These are phyloP conservation scores for Rosa lucieae DNA, from an alignment of 306 rosid species.

Conservation along the genomic window DNA sequence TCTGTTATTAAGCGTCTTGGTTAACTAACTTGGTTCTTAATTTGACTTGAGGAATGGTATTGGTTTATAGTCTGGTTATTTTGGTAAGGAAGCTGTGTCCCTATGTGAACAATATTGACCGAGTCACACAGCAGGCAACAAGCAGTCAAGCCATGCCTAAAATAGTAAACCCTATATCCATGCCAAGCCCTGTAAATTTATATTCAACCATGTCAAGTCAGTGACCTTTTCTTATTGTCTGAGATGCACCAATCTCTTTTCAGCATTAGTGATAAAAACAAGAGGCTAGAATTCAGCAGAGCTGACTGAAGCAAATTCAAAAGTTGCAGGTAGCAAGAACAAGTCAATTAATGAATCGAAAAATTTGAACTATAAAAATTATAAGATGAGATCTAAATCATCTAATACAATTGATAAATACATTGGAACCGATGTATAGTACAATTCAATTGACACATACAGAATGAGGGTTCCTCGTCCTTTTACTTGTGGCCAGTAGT, in stretches of 20 bases:
- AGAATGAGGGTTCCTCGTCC: slow-evolving; percentile 27
- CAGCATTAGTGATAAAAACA: background rate
- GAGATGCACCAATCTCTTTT: background rate
- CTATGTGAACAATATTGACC: background rate
- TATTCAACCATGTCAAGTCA: background rate
- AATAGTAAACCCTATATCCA: background rate
- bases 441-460: slow-evolving; percentile 10
- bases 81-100: background rate
- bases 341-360: background rate
- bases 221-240: background rate
- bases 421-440: background rate
- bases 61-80: slow-evolving; percentile 4
- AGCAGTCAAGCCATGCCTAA: slow-evolving; percentile 4
- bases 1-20: background rate
- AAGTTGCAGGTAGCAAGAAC: background rate
- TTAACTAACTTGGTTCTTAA: slow-evolving; percentile 11
- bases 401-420: background rate
- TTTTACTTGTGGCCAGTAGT: slow-evolving; percentile 22
- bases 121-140: background rate
- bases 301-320: background rate
- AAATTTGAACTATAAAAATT: background rate
- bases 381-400: background rate
- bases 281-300: background rate
- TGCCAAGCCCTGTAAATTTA: slow-evolving; percentile 8
- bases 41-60: background rate